Base-by-base conservation (phyloP, 192 early-diverging fungal genomes). In the Gryganskiella cystojenkinii region DNA sequence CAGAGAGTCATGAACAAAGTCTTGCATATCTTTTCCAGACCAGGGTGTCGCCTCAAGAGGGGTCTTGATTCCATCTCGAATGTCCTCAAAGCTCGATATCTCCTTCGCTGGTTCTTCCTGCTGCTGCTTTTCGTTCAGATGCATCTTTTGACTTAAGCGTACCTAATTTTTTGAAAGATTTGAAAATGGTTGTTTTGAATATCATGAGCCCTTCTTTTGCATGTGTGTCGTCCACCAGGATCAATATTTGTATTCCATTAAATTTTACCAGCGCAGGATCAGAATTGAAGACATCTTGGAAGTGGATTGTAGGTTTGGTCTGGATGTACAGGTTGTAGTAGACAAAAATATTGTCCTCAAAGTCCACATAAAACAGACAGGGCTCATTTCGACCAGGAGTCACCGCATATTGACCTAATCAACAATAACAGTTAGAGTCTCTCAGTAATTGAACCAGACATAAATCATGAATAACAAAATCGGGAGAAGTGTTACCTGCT, bases 331-430 rank as follows among this genome's bases (percentile, higher is more conserved):
- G 47, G 64, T 88, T 84, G 59, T 86, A 81, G 68, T 88, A 88
- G 15, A 88, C 87, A 56, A 63, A 86, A 19, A 88, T 86, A 27
- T 86, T 84, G 54, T 88, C 87, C 34, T 88, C 87, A 75, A 88
- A 88, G 59, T 88, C 87, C 3, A 88, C 87, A 56, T 88, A 88
- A 30, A 88, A 83, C 28, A 88, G 61, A 51, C 87, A 88, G 10
- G 85, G 85, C 45, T 86, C 83, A 30, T 88, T 88, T 33, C 80
- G 60, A 10, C 81, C 79, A 10, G 80, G 79, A 0, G 70, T 59
- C 25, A 88, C 62, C 2, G 87, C 85, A 55, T 86, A 88, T 44
- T 81, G 68, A 11, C 87, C 86, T 87, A 71, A 9, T 31, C 1
- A 10, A 51, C 50, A 51, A 51, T 51, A 51, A 2, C 50, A 8